Conservation (phyloP, 2,329 filamentous ascomycete genomes). For the Pezicula rhizophila region DNA sequence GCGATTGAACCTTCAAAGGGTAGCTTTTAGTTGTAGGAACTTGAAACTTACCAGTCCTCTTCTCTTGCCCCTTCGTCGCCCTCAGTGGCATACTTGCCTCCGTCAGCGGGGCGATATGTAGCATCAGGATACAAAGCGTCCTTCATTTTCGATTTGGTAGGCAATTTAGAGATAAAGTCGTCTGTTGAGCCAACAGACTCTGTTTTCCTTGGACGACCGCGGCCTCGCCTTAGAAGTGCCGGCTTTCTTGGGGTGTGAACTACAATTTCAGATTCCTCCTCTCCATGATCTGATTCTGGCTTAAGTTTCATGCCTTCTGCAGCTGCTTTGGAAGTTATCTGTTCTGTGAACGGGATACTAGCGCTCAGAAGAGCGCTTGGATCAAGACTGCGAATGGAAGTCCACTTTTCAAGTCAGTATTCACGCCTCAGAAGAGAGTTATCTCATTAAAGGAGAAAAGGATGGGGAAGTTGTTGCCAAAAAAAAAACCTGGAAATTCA, state of each 20-base stretch:
- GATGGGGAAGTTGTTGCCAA: no score
- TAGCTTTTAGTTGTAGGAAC: no score
- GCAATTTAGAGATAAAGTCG: conserved; percentile 1
- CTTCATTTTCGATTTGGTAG: neutral
- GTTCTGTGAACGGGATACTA: conserved; percentile 28
- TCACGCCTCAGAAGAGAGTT: no score
- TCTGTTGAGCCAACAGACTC: conserved; percentile 1
- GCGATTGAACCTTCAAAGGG: no score
- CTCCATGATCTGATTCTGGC: conserved; percentile 3
- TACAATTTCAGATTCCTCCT: neutral
- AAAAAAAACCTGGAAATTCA: no score
- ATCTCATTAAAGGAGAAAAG: no score
- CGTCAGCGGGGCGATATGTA: conserved; percentile 26
- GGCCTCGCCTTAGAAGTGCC: conserved; percentile 2
- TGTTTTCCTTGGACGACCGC: conserved; percentile 11
- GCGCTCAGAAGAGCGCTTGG: conserved; percentile 41
- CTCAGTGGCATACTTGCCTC: conserved; percentile 26
- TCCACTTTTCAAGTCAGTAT: conserved; percentile 33
- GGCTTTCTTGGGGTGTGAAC: neutral
- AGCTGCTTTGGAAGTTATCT: conserved; percentile 4
- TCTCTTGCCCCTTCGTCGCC: conserved; percentile 36
- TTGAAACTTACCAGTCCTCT: conserved; percentile 24
- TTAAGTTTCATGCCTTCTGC: conserved; percentile 1
- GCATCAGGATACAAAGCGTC: conserved; percentile 32
- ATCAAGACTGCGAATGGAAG: conserved; percentile 46